A percentile compares a stretch with the other conserved stretches of the same genome.
phyloP scores from a whole-genome alignment of 768 basidiomycete species.

The Cystoderma amianthinum region DNA sequence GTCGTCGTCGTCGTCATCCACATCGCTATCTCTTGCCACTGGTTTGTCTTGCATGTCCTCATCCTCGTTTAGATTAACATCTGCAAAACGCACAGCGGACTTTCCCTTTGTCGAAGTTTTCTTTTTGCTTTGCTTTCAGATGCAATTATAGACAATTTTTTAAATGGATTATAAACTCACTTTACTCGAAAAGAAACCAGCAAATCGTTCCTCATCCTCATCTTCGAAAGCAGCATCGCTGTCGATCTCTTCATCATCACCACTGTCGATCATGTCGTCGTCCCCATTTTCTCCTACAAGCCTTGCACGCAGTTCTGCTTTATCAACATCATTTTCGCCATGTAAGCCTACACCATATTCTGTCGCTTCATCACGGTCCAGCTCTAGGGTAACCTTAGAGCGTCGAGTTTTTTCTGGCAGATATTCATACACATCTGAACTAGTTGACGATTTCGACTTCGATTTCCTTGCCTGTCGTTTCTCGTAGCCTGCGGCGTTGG shows the following conservation, averaged over 20 bases:
- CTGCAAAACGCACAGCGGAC: constrained; percentile 33
- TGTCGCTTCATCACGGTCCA: constrained; percentile 50
- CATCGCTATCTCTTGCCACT: constrained; percentile 27
- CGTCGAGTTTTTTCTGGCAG: constrained; percentile 42
- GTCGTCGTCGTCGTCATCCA: constrained; percentile 36
- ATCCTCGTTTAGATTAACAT: constrained; percentile 66
- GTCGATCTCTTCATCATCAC: constrained; percentile 82
- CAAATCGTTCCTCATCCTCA: constrained; percentile 73
- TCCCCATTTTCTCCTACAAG: constrained; percentile 48
- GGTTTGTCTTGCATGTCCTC: constrained; percentile 28
- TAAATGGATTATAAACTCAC: constrained; percentile 18
- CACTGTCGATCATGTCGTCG: constrained; percentile 48
- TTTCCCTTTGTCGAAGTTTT: constrained; percentile 19
- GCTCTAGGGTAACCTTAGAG: constrained; percentile 41
- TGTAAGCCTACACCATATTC: constrained; percentile 34
- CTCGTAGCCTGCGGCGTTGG: constrained; percentile 42
- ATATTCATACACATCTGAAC: constrained; percentile 61
- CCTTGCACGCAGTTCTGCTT: constrained; percentile 31
- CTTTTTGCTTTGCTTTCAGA: no score
- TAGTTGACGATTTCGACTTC: constrained; percentile 19
- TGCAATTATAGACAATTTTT: constrained; percentile 12
- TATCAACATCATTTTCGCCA: constrained; percentile 31
- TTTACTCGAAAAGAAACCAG: constrained; percentile 48
- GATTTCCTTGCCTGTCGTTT: constrained; percentile 43
- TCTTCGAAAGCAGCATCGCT: constrained; percentile 82